Evolutionary conservation across 169 alveolate genomes (phyloP), one percentile per base, ranked within the genome.

Genomic region (Plasmodium vinckei): DNA sequence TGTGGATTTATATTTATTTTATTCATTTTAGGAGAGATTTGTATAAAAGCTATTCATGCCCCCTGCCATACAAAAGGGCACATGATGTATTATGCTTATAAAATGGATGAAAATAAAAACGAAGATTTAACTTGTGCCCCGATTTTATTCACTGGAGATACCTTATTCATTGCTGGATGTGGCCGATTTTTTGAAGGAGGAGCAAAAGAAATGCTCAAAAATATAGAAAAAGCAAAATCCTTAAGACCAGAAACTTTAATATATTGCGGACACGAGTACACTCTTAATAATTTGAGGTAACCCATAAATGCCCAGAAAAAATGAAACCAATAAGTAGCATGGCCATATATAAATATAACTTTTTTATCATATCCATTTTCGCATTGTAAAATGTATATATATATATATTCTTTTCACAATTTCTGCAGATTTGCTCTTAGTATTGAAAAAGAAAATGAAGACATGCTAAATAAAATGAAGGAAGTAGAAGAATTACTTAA

Each of bases 51-150:
- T 65, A 70, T 95, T 49, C 97, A 95, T 42, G 97, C 98, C 15
- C 98, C 99, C 4, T 98, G 99, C 87, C 99, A 98, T 89, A 98
- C 99, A n/a, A 92, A 75, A 60, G 99, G 99, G 1, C 99, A 98
- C 54, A 94, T 96, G 61, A 90, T 97, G 67, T 98, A 95, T 94
- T 97, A 95, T 75, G 94, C 96, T 56, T 79, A 86, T 23, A 86
- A 61, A 27, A 54, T 82, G 0, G 84, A 75, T 53, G 87, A 73
- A 15, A 91, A 86, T 23, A 59, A 64, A 44, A 73, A 90, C 19
- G 90, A 73, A 42, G 56, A 70, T 44, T 87, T 82, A 4, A 44
- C 42, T 12, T 54, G 56, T 44, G 92, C 89, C 21, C 96, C 95
- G 4, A 71, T 92, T 54, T 69, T 94, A 60, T 93, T 93, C 91